These are phyloP conservation scores for Solanum bukasovii DNA, from an alignment of 257 asterid genomes.

Conservation along the genomic window DNA sequence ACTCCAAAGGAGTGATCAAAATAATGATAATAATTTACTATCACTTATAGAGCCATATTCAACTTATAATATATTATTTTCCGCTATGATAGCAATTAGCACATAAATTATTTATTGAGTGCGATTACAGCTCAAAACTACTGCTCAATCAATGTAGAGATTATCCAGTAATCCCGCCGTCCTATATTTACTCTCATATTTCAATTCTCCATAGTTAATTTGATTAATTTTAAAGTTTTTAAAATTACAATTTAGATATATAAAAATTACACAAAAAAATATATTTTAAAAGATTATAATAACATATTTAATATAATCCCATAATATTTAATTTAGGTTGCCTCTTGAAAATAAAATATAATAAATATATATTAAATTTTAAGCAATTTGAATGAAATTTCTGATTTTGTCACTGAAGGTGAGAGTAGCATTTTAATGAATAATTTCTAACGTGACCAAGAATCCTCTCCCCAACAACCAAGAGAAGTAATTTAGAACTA, in stretches of 20 bases:
- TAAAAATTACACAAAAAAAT: too few species aligned
- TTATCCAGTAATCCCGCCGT: not conserved
- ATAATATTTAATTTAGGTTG: too few species aligned
- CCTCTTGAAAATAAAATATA: too few species aligned
- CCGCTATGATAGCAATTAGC: not conserved
- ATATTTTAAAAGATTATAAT: too few species aligned
- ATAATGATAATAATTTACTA: not conserved
- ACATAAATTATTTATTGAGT: not conserved
- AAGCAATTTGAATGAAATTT: too few species aligned
- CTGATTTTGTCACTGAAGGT: rapidly evolving
- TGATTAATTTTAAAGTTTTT: too few species aligned
- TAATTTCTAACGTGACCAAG: not conserved
- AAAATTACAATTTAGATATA: too few species aligned
- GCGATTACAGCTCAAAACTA: not conserved
- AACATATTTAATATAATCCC: too few species aligned
- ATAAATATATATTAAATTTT: too few species aligned
- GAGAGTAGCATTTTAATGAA: not conserved
- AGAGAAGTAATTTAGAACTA: not conserved
- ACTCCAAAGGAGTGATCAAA: too few species aligned
- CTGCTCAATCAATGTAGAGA: not conserved
- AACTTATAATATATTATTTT: not conserved
- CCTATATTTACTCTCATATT: not conserved
- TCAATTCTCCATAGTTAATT: too few species aligned
- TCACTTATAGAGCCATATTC: not conserved
- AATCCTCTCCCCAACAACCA: not conserved